Evolutionary conservation across 2,329 filamentous ascomycete genomes (phyloP).

Genomic region (Penicillium thymicola): DNA sequence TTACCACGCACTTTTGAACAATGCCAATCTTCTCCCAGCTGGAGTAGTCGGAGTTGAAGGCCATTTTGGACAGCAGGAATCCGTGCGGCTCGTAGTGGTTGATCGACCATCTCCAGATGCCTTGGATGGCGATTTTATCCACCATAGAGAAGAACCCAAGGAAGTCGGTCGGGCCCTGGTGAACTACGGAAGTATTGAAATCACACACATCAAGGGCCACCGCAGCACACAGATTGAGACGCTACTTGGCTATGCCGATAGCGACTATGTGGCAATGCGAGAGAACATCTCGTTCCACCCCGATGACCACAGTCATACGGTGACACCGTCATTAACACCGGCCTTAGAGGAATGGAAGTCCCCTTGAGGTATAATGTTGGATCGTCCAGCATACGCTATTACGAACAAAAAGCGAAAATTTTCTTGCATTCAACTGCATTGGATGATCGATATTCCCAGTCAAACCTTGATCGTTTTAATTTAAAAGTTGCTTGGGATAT

Average conservation of each 20-base stretch:
- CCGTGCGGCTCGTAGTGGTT: constrained; percentile 80
- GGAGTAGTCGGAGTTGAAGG: constrained; percentile 90
- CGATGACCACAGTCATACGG: constrained; percentile 21
- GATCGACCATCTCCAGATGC: constrained; percentile 51
- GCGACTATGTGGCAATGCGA: constrained; percentile 85
- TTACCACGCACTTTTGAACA: constrained; percentile 71
- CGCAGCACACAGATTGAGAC: constrained; percentile 77
- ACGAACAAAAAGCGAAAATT: constrained; percentile 1
- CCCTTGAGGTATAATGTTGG: constrained; percentile 3
- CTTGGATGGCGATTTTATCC: constrained; percentile 40
- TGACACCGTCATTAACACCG: constrained; percentile 23
- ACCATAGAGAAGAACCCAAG: constrained; percentile 45
- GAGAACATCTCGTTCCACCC: constrained; percentile 72
- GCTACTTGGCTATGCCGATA: constrained; percentile 86
- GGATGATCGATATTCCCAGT: neutral
- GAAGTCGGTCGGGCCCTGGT: constrained; percentile 89
- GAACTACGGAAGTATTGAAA: constrained; percentile 87
- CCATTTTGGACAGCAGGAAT: constrained; percentile 85
- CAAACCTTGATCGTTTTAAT: neutral
- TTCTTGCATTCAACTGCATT: neutral
- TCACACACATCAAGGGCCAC: constrained; percentile 76
- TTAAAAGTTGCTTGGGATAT: neutral
- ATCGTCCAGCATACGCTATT: neutral
- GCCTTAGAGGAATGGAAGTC: constrained; percentile 24
- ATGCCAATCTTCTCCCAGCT: constrained; percentile 83